Evolutionary conservation across 352 stramenopile species (phyloP).

Genomic region (Thraustochytrium striatum): DNA sequence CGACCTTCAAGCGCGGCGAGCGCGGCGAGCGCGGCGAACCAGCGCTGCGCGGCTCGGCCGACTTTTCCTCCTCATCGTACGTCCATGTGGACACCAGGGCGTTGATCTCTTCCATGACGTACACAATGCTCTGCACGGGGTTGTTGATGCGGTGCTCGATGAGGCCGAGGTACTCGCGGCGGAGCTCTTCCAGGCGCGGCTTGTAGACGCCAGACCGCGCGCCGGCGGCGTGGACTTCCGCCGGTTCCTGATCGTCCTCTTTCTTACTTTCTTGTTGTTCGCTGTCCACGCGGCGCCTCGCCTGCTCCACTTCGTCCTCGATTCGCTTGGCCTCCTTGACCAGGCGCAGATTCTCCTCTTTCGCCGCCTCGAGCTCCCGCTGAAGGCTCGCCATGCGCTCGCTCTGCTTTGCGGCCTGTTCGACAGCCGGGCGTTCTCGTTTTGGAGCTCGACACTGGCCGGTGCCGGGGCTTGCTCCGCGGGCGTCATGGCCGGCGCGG

Average conservation of each 20-base stretch:
- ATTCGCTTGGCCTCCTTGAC: not conserved
- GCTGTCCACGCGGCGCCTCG: too few relatives aligned
- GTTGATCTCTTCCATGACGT: slow-evolving; percentile 6
- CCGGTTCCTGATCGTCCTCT: not conserved
- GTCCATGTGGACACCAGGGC: slow-evolving; percentile 14
- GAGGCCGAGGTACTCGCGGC: slow-evolving; percentile 18
- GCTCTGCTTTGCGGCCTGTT: not conserved
- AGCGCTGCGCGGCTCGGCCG: not conserved
- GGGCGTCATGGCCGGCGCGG: not conserved
- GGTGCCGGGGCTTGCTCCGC: not conserved
- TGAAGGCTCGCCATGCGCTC: not conserved
- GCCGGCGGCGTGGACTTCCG: not conserved
- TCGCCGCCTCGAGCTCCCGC: not conserved
- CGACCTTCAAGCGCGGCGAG: not conserved
- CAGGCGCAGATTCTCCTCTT: not conserved
- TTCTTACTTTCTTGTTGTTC: not conserved
- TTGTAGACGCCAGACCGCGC: not conserved
- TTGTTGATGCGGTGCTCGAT: slow-evolving; percentile 39
- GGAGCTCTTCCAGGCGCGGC: not conserved
- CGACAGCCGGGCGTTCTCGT: not conserved
- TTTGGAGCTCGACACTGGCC: not conserved
- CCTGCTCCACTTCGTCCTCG: not conserved
- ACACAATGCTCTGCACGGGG: slow-evolving; percentile 32
- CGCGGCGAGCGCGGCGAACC: not conserved
- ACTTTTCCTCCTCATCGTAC: not conserved